Conservation (phyloP, 2,329 filamentous ascomycete genomes). For the Colletotrichum viniferum region DNA sequence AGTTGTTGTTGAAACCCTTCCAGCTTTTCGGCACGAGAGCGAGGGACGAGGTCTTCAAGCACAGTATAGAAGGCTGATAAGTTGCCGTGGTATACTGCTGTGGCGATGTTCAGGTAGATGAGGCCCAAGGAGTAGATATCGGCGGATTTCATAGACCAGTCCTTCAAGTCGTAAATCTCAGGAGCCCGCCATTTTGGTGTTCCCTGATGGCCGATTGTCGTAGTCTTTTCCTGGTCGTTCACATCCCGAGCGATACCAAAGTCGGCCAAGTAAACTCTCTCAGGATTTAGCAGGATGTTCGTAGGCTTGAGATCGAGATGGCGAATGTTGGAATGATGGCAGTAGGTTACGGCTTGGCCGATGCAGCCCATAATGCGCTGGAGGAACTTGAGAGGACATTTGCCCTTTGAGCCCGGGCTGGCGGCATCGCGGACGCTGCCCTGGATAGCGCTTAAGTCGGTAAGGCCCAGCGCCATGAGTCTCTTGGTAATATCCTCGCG, state of each 20-base stretch:
- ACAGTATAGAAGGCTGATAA: conserved; percentile 40
- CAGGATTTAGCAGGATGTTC: conserved; percentile 50
- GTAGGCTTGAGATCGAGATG: conserved; percentile 54
- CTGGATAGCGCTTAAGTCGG: conserved; percentile 40
- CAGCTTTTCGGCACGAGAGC: conserved; percentile 38
- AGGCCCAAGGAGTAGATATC: conserved; percentile 54
- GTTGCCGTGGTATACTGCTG: conserved; percentile 44
- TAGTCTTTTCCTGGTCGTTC: conserved; percentile 47
- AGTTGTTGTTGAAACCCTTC: conserved; percentile 37
- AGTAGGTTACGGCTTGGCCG: conserved; percentile 45
- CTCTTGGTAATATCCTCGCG: conserved; percentile 44
- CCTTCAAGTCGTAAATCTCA: conserved; percentile 41
- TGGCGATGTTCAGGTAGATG: conserved; percentile 48
- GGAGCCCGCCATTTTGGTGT: conserved; percentile 51
- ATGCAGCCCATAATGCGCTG: conserved; percentile 49
- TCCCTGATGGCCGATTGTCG: conserved; percentile 43
- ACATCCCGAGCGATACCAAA: conserved; percentile 55
- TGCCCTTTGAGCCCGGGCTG: neutral
- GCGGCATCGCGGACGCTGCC: conserved; percentile 20
- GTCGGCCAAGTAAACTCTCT: conserved; percentile 51
- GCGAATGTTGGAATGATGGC: conserved; percentile 45
- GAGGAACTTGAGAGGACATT: conserved; percentile 45
- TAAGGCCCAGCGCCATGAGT: conserved; percentile 41
- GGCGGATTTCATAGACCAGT: conserved; percentile 50
- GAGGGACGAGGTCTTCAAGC: conserved; percentile 31